Evolutionary conservation across 257 asterid species (phyloP), one percentile per base, ranked within the genome.

Genomic region (Petrea volubilis): DNA sequence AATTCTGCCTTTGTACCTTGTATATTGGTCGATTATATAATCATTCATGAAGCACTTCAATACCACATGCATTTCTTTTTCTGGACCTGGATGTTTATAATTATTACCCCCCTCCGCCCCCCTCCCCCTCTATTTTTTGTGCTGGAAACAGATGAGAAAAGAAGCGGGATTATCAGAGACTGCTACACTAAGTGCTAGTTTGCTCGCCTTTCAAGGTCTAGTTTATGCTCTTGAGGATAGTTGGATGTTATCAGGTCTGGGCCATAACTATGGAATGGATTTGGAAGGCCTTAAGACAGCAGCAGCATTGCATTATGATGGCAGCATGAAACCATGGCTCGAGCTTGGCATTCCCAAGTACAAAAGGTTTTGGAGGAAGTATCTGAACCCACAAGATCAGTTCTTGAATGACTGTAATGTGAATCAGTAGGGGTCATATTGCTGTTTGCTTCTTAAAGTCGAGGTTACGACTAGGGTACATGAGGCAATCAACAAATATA

Each of bases 241-340:
- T 57, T 87, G 96, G 99, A 80, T 88, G 73, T 55, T 83, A 71
- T 88, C 99, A 11, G 99, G 99, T 55, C 81, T 95, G 80, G 99
- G 99, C 23, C 82, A 88, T 74, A 79, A 90, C 78, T 90, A 92
- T 59, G 96, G 91, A 23, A 55, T 85, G 33, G 76, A 83, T 69
- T 43, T 31, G 23, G 84, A 88, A 34, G 68, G 82, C 44, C 70
- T 88, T 17, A 70, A 77, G 69, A 81, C 80, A 38, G 93, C 97
- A 70, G 93, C 86, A 34, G 90, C 85, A 51, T 79, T 95, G 81
- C 99, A 95, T 84, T 95, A 77, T 76, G 96, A 92, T 36, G 99
- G 99, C 64, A 88, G 89, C 72, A 95, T 95, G 99, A 95, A 95
- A 79, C 99, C 99, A 12, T 95, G 99, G 99, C 99, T 95, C 20